Base-by-base conservation (phyloP, 768 basidiomycete species). In the Pleurotus tuber-regium region DNA sequence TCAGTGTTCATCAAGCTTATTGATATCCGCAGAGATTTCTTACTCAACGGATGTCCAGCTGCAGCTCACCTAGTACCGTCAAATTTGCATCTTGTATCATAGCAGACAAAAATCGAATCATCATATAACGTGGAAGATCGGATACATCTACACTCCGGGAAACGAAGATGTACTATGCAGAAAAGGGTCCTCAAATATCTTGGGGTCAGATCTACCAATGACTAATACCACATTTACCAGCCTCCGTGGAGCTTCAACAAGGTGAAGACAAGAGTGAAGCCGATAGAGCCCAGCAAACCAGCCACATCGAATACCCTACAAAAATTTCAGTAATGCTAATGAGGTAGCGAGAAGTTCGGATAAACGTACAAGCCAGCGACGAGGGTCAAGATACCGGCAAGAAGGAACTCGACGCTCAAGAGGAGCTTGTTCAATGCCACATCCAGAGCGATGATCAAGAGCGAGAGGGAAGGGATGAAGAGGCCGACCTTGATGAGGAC, bases 381-480 rank as follows among this genome's bases (percentile, higher is more conserved):
- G 51, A 67, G 59, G 38, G 52, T 59, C 43, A 67, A 59, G 16
- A 64, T 61, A 33, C 62, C 66, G 18, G 60, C 62, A 23, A 67
- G 58, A 49, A 66, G 59, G 18, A 33, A 57, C 43, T 66, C 63
- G 16, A 66, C 59, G 21, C 63, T 62, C 26, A 41, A 14, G 11
- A 67, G 35, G 19, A 65, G 56, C 38, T 63, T 56, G 55, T 59
- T 53, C 35, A 67, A 54, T 7, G 63, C 41, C 4, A 56, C 36
- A 57, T 67, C 65, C 51, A 67, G 46, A 31, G 60, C 59, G 25
- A 36, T 35, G 38, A 67, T 55, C 16, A 62, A 55, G 2, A 23
- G 36, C 18, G 61, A 59, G 50, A 65, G 60, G 2, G 25, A 55
- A 33, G 63, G 63, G 54, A 67, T 58, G 26, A 58, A 42, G n/a